These are phyloP conservation scores for Cryptococcus deneoformans DNA, from an alignment of 1,284 basidiomycete genomes.

Conservation along the genomic window DNA sequence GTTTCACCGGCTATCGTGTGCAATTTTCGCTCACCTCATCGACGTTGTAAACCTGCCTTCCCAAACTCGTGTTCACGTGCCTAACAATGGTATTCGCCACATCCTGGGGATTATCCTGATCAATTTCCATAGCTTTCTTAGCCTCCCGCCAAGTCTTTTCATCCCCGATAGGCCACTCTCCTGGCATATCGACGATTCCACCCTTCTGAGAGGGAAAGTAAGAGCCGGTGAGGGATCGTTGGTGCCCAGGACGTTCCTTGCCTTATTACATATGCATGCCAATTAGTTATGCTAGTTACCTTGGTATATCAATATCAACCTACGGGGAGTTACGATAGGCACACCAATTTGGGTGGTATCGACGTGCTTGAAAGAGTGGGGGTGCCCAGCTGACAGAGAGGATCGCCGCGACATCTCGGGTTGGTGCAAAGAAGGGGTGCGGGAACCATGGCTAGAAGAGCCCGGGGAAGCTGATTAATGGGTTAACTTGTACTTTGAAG, in stretches of 20 bases:
- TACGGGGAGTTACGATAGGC: conserved; percentile 38
- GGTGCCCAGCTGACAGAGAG: conserved; percentile 34
- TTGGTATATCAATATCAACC: background rate
- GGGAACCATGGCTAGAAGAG: conserved; percentile 13
- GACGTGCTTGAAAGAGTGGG: conserved; percentile 22
- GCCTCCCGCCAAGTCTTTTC: conserved; percentile 73
- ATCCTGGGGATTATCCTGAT: conserved; percentile 48
- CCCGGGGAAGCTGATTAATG: too few relatives aligned
- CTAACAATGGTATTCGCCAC: conserved; percentile 75
- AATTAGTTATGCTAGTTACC: background rate
- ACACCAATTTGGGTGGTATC: conserved; percentile 41
- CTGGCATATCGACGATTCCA: conserved; percentile 59
- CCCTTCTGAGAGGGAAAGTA: conserved; percentile 56
- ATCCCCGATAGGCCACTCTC: conserved; percentile 81
- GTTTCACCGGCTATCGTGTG: background rate
- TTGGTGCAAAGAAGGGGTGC: conserved; percentile 42
- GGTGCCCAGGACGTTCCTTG: conserved; percentile 40
- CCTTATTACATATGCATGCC: conserved; percentile 2
- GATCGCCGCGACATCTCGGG: conserved; percentile 42
- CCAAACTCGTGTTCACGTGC: conserved; percentile 80
- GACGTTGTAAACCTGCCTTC: conserved; percentile 81
- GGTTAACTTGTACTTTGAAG: too few relatives aligned
- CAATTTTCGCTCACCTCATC: conserved; percentile 61
- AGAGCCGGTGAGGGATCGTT: conserved; percentile 45
- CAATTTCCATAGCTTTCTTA: conserved; percentile 32